A percentile compares a stretch with the other conserved stretches of the same genome.
phyloP scores from a whole-genome alignment of 805 yeast genomes.

The Metschnikowia lochheadii region DNA sequence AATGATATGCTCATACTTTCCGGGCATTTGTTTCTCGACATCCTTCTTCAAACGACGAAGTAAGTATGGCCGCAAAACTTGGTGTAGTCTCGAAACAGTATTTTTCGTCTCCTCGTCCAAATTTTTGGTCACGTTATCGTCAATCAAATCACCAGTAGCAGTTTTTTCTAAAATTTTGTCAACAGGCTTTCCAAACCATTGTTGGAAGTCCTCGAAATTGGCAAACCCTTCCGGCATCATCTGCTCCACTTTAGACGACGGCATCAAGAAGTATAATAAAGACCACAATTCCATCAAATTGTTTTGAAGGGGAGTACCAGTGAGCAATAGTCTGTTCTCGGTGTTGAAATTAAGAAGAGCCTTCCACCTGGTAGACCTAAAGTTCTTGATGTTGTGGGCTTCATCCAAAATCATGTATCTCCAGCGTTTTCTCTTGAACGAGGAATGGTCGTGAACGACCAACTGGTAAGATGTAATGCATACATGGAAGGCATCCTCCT shows the following conservation, averaged over 20 bases:
- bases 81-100: conserved; percentile 86
- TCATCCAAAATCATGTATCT: conserved; percentile 95
- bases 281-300: conserved; percentile 97
- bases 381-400: conserved; percentile 96
- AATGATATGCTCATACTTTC: conserved; percentile 90
- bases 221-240: conserved; percentile 96
- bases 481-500: conserved; percentile 91
- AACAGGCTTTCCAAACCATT: conserved; percentile 98
- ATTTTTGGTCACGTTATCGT: conserved; percentile 34
- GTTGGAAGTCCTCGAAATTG: conserved; percentile 90
- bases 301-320: conserved; percentile 97
- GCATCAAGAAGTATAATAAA: conserved; percentile 90
- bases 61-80: conserved; percentile 87
- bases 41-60: conserved; percentile 90
- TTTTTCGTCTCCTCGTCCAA: conserved; percentile 75
- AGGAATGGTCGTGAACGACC: conserved; percentile 95
- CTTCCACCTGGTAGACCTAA: conserved; percentile 96
- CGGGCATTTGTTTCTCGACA: conserved; percentile 99
- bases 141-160: conserved; percentile 45
- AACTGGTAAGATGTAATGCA: conserved; percentile 96
- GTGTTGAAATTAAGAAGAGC: conserved; percentile 92
- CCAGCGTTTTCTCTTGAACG: conserved; percentile 91
- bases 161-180: conserved; percentile 81
- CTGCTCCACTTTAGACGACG: conserved; percentile 67
- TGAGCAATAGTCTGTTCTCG: conserved; percentile 76